Base-by-base conservation (phyloP, 257 asterid species). In the Solanum corneliomulleri region DNA sequence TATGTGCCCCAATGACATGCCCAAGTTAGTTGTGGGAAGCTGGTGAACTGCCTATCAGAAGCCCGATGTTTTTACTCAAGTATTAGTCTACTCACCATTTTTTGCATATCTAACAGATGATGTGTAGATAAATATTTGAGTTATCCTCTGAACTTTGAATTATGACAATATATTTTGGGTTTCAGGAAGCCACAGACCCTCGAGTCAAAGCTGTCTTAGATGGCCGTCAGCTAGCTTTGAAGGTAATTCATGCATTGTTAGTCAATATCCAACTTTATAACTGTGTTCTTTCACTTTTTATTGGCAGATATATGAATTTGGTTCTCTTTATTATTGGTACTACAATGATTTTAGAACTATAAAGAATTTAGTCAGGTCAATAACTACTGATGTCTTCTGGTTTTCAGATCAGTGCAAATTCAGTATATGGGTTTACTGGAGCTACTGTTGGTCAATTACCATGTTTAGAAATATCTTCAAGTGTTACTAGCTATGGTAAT, bases 401-500 rank as follows among this genome's bases (percentile, higher is more conserved):
- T 85, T 86, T 84, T 88, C 98, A 97, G 99, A 90, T 97, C 82
- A 95, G 98, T 93, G 99, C 99, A 27, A 97, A 97, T 91, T 97
- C 99, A 84, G 99, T 97, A 39, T 96, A 97, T 88, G 99, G 99
- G 76, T 97, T 96, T 90, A 97, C 99, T 31, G 99, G 99, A 92
- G 99, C 99, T 78, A 94, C 99, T 37, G 85, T 96, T 84, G 99
- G 99, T 83, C 99, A 97, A 86, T 92, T 97, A 88, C 99, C 99
- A 90, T 97, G 99, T 89, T 80, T 97, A 87, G 99, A 96, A 90
- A 97, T 97, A 92, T 97, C 99, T 89, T 95, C 99, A 42, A 97
- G 99, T 91, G 99, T 97, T 62, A 97, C 99, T 82, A 97, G 99
- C 94, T 96, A 97, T 87, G 99, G 99, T 96, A 95, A 88, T 89